These are phyloP conservation scores for Coniochaeta sp. DNA, from an alignment of 2,329 filamentous ascomycete species.

Conservation along the genomic window DNA sequence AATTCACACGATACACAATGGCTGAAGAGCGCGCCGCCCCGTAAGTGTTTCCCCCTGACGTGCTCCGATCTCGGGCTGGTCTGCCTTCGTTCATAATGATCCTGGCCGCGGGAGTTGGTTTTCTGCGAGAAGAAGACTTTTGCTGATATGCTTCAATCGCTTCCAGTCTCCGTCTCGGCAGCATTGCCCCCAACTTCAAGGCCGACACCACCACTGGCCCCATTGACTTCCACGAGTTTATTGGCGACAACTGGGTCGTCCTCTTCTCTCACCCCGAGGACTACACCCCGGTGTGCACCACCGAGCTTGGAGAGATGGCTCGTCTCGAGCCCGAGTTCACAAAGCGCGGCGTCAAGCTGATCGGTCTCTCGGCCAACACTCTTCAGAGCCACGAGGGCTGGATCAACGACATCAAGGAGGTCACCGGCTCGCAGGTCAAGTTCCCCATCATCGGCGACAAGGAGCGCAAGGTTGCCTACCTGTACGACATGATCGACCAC, in stretches of 20 bases:
- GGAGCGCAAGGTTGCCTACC: conserved; percentile 64
- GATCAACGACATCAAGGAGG: conserved; percentile 84
- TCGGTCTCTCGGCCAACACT: conserved; percentile 83
- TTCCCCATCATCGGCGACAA: conserved; percentile 83
- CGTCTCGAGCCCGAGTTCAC: conserved; percentile 84
- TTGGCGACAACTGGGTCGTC: conserved; percentile 72
- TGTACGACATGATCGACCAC: conserved; percentile 79
- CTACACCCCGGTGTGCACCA: conserved; percentile 93
- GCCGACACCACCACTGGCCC: conserved; percentile 71
- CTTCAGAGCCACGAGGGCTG: conserved; percentile 76
- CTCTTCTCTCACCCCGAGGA: conserved; percentile 84
- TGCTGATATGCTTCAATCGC: background rate
- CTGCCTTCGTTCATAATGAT: background rate
- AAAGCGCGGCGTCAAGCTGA: conserved; percentile 82
- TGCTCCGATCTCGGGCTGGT: background rate
- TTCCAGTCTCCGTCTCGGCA: conserved; percentile 54
- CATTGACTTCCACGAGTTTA: conserved; percentile 77
- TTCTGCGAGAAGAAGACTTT: background rate
- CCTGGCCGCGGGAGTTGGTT: background rate
- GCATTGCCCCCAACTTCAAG: conserved; percentile 71
- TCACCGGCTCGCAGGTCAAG: conserved; percentile 58
- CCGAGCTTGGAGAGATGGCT: conserved; percentile 87
- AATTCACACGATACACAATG: conserved; percentile 20
- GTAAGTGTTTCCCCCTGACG: conserved; percentile 15
- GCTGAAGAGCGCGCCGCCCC: conserved; percentile 23